Evolutionary conservation across 805 yeast genomes (phyloP), one percentile per base, ranked within the genome.

Genomic region (Saturnispora saitoi): DNA sequence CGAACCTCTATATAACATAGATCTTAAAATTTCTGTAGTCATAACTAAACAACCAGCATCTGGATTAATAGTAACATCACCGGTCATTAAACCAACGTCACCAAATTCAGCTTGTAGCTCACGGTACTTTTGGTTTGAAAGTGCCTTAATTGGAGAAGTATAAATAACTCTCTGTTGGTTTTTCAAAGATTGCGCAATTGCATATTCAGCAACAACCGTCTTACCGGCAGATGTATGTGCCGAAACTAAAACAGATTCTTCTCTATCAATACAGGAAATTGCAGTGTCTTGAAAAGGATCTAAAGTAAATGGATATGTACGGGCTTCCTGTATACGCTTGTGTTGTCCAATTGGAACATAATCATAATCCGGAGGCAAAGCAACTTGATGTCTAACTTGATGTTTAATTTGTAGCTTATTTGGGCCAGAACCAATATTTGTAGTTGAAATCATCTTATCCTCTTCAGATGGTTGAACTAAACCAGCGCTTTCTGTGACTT

Each of bases 261-360:
- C 78, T 62, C 98, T 76, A 65, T 93, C 98, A 54, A 93, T 93
- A 69, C 98, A 91, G 10, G 96, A 89, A 54, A 93, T 83, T 14
- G 98, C 86, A 17, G 96, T 90, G 57, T 93, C 96, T 70, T 93
- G 99, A 74, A 93, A 93, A 29, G 99, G 97, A 75, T 93, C 99
- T 56, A 93, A 74, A 0, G 81, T 78, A 67, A 93, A 93, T 0
- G 98, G 98, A 59, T 93, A 93, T 0, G 84, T 80, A 57, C 97
- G 75, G 2, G 98, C 99, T 56, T 88, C 86, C 20, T 75, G 71
- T 19, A 62, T 59, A 61, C 95, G 77, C 61, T 82, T 82, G 64
- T 93, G 98, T 55, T 88, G 84, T 26, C 89, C 83, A 55, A 91
- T 88, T 14, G 98, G 97, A 12, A 72, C 72, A 61, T 93, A 91